These are phyloP conservation scores for Pseudoscleropodium purum DNA, from an alignment of 225 moss, liverwort and hornwort species.

Conservation along the genomic window DNA sequence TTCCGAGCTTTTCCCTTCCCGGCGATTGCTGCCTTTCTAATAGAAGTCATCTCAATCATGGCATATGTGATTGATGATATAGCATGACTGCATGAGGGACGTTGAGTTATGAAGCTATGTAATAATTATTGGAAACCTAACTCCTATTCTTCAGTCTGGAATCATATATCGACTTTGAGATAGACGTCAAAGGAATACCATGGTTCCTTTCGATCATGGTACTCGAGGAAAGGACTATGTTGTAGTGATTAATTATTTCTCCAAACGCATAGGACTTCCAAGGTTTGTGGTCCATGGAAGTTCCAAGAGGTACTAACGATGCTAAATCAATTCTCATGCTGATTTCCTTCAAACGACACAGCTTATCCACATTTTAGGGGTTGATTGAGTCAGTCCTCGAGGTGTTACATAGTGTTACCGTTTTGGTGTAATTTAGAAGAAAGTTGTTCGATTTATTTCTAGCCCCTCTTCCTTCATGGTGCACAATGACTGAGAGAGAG, in stretches of 20 bases:
- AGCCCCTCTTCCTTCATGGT: not conserved
- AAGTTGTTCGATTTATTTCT: not conserved
- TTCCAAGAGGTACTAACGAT: not conserved
- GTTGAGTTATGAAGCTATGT: not conserved
- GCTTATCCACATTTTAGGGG: not conserved
- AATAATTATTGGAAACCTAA: not conserved
- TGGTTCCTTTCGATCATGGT: not conserved
- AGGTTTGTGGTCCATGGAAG: not conserved
- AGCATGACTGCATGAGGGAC: not conserved
- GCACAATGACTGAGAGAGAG: not conserved
- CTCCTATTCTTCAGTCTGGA: not conserved
- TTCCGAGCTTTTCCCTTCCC: not conserved
- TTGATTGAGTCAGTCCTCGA: not conserved
- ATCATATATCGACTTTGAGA: not conserved
- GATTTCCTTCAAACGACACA: not conserved
- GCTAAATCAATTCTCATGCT: not conserved
- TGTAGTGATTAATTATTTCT: not conserved
- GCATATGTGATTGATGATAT: not conserved
- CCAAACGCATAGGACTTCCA: not conserved
- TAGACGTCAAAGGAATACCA: not conserved
- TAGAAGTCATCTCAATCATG: not conserved
- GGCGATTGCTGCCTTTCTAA: not conserved
- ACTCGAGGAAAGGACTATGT: not conserved
- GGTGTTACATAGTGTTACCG: not conserved
- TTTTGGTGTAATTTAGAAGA: not conserved